phyloP scores from a whole-genome alignment of 2,329 filamentous ascomycete species.

The Alternaria brassicae region DNA sequence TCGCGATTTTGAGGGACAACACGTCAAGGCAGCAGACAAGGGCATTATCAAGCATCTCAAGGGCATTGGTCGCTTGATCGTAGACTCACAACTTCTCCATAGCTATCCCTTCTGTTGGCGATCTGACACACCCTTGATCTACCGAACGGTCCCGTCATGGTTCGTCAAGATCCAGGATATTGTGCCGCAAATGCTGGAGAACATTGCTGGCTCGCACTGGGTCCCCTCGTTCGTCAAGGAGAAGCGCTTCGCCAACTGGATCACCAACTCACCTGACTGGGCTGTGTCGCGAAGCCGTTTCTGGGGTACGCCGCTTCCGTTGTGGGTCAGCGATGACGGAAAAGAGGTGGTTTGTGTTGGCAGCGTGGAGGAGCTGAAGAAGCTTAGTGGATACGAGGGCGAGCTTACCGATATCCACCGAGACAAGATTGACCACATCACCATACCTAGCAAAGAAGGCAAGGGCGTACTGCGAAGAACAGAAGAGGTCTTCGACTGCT shows the following conservation, averaged over 20 bases:
- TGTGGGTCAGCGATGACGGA: constrained; percentile 90
- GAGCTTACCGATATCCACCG: constrained; percentile 87
- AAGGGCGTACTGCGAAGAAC: constrained; percentile 82
- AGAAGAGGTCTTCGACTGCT: constrained; percentile 93
- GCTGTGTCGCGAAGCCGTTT: constrained; percentile 93
- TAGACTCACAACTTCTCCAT: constrained; percentile 87
- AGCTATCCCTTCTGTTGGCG: constrained; percentile 94
- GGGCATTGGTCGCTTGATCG: constrained; percentile 74
- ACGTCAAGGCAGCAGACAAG: constrained; percentile 93
- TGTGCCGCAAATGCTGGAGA: constrained; percentile 86
- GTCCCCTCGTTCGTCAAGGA: constrained; percentile 91
- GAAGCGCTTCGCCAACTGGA: constrained; percentile 89
- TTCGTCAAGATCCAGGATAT: constrained; percentile 88
- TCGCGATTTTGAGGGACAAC: constrained; percentile 80
- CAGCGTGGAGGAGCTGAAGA: constrained; percentile 81
- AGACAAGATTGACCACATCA: constrained; percentile 92
- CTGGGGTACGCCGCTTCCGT: constrained; percentile 91
- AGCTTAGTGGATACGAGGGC: constrained; percentile 84
- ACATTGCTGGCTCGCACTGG: constrained; percentile 90
- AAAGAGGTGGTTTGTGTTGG: constrained; percentile 88
- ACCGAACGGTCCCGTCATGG: constrained; percentile 91
- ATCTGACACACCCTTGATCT: constrained; percentile 94
- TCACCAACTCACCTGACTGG: constrained; percentile 90
- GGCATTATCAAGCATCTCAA: constrained; percentile 91
- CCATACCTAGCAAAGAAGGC: constrained; percentile 87